These are phyloP conservation scores for Aspergillus pseudotamarii DNA, from an alignment of 2,329 filamentous ascomycete genomes.

Conservation along the genomic window DNA sequence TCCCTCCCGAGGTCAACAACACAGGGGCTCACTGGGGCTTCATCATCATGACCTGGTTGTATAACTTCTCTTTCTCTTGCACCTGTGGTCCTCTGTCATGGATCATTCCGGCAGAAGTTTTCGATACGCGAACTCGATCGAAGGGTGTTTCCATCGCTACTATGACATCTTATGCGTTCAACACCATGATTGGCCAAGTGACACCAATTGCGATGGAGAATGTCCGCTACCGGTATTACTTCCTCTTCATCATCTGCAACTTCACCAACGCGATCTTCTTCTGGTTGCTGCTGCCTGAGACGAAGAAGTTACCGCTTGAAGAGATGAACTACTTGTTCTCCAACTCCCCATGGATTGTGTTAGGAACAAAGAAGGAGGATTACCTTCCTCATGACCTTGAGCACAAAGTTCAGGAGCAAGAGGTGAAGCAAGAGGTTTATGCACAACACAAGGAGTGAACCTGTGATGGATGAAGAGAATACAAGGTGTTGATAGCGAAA, in stretches of 20 bases:
- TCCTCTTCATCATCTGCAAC: conserved; percentile 68
- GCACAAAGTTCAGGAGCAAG: conserved; percentile 59
- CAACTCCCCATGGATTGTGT: conserved; percentile 66
- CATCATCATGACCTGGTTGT: conserved; percentile 76
- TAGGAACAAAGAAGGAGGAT: conserved; percentile 57
- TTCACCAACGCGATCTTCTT: conserved; percentile 70
- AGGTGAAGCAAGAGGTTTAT: conserved; percentile 50
- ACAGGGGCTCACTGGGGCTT: conserved; percentile 55
- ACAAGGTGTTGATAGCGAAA: neutral
- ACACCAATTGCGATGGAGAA: conserved; percentile 62
- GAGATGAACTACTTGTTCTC: conserved; percentile 70
- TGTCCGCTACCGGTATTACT: conserved; percentile 61
- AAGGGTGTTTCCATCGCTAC: conserved; percentile 76
- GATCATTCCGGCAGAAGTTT: conserved; percentile 68
- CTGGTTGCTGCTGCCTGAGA: conserved; percentile 69
- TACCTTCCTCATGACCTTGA: conserved; percentile 62
- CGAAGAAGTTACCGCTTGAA: conserved; percentile 63
- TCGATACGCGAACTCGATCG: conserved; percentile 73
- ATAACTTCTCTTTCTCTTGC: conserved; percentile 75
- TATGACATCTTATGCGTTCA: conserved; percentile 74
- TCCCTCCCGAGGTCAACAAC: conserved; percentile 59
- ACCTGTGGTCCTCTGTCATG: conserved; percentile 70
- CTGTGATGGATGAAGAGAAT: neutral
- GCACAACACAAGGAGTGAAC: conserved; percentile 22
- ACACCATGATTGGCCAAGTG: conserved; percentile 73